Evolutionary conservation across 805 yeast genomes (phyloP).

Genomic region (Hanseniaspora singularis): DNA sequence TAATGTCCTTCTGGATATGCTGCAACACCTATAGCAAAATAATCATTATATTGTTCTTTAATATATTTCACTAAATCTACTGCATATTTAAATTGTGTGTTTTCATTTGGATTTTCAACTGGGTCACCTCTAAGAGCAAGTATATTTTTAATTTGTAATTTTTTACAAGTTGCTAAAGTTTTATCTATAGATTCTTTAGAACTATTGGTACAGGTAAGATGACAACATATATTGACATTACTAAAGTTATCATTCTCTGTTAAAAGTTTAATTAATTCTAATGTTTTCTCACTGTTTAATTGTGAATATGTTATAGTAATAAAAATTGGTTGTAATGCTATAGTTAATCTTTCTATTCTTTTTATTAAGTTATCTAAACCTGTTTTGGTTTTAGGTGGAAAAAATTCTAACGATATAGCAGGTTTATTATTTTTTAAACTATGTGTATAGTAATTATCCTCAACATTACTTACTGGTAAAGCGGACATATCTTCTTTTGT

Average conservation of each 20-base stretch:
- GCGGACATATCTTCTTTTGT: no score
- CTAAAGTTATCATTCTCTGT: slow-evolving; percentile 41
- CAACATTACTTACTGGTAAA: no score
- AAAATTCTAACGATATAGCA: slow-evolving; percentile 82
- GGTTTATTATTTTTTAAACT: no score
- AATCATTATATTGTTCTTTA: slow-evolving; percentile 54
- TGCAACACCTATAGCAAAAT: slow-evolving; percentile 91
- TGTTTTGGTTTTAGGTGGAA: slow-evolving; percentile 90
- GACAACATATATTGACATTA: slow-evolving; percentile 83
- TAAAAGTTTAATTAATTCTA: slow-evolving; percentile 59
- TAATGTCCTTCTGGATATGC: slow-evolving; percentile 94
- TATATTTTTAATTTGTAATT: slow-evolving; percentile 73
- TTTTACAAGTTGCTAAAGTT: slow-evolving; percentile 60
- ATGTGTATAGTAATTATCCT: no score
- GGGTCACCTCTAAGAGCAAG: slow-evolving; percentile 95
- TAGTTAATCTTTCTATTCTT: slow-evolving; percentile 71
- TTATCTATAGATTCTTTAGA: slow-evolving; percentile 62
- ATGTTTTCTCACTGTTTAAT: slow-evolving; percentile 78
- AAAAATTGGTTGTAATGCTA: slow-evolving; percentile 75
- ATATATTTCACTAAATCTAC: slow-evolving; percentile 79
- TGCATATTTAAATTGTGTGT: slow-evolving; percentile 58
- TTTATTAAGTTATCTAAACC: slow-evolving; percentile 77
- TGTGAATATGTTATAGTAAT: slow-evolving; percentile 98
- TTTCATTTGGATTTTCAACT: slow-evolving; percentile 36
- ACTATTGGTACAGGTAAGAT: slow-evolving; percentile 92